Conservation (phyloP, 1,284 basidiomycete species). For the Rhodotorula sp. region DNA sequence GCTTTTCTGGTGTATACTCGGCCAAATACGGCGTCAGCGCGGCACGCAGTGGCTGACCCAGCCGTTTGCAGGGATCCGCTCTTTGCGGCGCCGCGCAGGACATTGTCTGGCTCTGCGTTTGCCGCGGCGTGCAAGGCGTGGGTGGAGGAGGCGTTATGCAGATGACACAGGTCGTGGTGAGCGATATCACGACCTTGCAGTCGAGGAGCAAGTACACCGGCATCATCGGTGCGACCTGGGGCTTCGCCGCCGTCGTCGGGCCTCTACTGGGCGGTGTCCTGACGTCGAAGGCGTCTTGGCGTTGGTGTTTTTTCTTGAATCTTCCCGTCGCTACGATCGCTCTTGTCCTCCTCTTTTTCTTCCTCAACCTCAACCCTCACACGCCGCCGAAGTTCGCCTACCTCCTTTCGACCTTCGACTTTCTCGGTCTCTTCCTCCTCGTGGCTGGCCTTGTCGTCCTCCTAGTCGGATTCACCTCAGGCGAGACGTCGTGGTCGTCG, state of each 20-base stretch:
- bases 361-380: conserved; percentile 69
- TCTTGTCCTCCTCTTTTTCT: conserved; percentile 56
- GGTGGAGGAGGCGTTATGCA: conserved; percentile 55
- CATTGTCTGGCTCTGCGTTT: conserved; percentile 70
- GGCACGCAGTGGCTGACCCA: too few species aligned
- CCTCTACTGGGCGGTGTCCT: conserved; percentile 59
- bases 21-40: too few species aligned
- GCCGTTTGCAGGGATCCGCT: conserved; percentile 59
- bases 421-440: conserved; percentile 68
- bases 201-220: conserved; percentile 74
- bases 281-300: conserved; percentile 48
- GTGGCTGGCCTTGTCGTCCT: conserved; percentile 50
- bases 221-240: conserved; percentile 73
- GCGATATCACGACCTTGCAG: conserved; percentile 63
- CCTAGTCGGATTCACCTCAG: conserved; percentile 35
- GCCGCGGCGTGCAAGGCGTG: conserved; percentile 75
- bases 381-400: conserved; percentile 15
- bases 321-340: conserved; percentile 61
- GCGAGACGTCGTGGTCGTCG: conserved; percentile 48
- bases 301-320: conserved; percentile 34
- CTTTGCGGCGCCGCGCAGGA: conserved; percentile 76
- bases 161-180: conserved; percentile 60
- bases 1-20: too few species aligned
- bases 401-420: conserved; percentile 63
- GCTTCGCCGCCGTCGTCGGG: conserved; percentile 67